Percentiles rank a stretch among this genome's conserved stretches.
These are phyloP conservation scores for Globisporangium canariense DNA, from an alignment of 352 stramenopile species.

Conservation along the genomic window DNA sequence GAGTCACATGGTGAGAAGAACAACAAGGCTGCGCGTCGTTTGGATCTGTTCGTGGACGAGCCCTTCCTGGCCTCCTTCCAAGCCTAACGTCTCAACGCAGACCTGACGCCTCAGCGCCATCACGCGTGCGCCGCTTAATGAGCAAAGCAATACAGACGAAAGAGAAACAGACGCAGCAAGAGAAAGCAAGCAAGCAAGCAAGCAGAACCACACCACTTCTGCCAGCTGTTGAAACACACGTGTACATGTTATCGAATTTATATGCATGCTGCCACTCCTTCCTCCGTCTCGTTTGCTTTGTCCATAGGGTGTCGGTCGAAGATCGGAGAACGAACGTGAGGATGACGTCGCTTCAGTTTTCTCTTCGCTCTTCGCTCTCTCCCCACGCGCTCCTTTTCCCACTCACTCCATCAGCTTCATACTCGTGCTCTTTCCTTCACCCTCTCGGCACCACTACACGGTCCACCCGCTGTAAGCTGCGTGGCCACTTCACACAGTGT, in stretches of 20 bases:
- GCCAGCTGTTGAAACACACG: not conserved
- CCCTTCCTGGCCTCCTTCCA: too few relatives aligned
- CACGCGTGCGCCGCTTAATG: not conserved
- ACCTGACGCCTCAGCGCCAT: not conserved
- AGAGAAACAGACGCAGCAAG: too few relatives aligned
- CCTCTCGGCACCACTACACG: too few relatives aligned
- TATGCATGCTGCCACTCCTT: too few relatives aligned
- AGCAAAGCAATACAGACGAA: too few relatives aligned
- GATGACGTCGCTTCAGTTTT: constrained; percentile 1
- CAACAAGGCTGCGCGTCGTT: not conserved
- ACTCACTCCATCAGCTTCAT: not conserved
- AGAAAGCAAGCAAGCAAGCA: too few relatives aligned
- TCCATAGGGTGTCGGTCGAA: not conserved
- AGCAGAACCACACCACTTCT: not conserved
- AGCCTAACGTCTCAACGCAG: too few relatives aligned
- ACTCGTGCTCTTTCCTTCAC: not conserved
- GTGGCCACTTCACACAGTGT: constrained; percentile 50
- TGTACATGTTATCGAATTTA: too few relatives aligned
- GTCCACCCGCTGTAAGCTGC: not conserved
- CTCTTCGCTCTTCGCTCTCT: not conserved
- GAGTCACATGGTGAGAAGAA: not conserved
- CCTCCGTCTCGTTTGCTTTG: not conserved
- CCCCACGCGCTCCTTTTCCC: not conserved
- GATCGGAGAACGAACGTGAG: not conserved
- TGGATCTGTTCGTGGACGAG: not conserved